A percentile compares a stretch with the other conserved stretches of the same genome.
phyloP scores from a whole-genome alignment of 2,329 filamentous ascomycete species.

The Xylariales sp. region DNA sequence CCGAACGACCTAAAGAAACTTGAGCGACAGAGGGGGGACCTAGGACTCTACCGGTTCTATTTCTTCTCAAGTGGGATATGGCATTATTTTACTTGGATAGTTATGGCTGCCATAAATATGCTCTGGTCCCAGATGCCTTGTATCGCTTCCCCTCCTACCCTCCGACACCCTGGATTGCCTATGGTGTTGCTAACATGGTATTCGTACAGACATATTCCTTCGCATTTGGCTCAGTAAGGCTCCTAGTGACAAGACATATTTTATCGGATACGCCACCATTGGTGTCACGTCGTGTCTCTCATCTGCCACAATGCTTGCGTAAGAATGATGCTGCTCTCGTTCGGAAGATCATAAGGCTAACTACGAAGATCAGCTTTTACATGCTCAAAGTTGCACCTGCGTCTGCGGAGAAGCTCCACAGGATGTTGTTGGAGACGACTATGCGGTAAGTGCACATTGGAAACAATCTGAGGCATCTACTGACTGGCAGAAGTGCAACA shows the following conservation, averaged over 20 bases:
- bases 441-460: neutral
- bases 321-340: neutral
- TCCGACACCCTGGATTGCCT: no score
- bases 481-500: conserved; percentile 26
- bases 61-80: neutral
- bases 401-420: conserved; percentile 20
- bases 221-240: conserved; percentile 30
- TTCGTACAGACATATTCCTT: conserved; percentile 20
- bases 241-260: conserved; percentile 9
- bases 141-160: no score
- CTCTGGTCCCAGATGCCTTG: neutral
- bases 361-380: neutral
- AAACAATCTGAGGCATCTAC: neutral
- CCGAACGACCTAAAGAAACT: conserved; percentile 13
- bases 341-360: neutral
- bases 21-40: conserved; percentile 24
- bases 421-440: conserved; percentile 3
- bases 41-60: conserved; percentile 24
- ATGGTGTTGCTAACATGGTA: conserved; percentile 25
- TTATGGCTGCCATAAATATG: neutral
- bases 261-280: neutral
- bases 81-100: neutral
- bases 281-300: neutral
- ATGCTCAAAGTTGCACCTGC: neutral
- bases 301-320: neutral